A percentile compares a stretch with the other conserved stretches of the same genome.
Conservation (phyloP, 176 grass and related monocot species). For the Tuctoria greenei region DNA sequence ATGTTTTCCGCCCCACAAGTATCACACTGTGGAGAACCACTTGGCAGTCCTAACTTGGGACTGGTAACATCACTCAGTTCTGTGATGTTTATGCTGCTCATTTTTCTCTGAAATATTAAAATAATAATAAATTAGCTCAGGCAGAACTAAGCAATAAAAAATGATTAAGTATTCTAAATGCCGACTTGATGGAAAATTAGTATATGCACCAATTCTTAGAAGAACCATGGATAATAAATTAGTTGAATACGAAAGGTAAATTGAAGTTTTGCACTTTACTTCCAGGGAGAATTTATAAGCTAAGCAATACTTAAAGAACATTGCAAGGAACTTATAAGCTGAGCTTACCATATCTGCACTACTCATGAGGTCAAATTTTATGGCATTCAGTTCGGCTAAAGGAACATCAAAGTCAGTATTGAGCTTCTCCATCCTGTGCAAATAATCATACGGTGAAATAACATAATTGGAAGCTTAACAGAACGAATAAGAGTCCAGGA, state of each 20-base stretch:
- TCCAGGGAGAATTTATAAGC: not conserved
- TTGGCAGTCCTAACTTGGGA: slow-evolving; percentile 79
- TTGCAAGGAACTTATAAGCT: not conserved
- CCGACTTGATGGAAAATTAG: not conserved
- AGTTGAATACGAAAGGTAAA: not conserved
- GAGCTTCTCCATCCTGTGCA: slow-evolving; percentile 52
- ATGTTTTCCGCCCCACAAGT: slow-evolving; percentile 66
- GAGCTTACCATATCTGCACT: slow-evolving; percentile 73
- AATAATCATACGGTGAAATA: slow-evolving; percentile 18
- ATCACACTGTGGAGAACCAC: slow-evolving; percentile 51
- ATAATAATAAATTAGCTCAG: slow-evolving; percentile 8
- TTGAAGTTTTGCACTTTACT: not conserved
- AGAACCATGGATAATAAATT: not conserved
- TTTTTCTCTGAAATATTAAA: slow-evolving; percentile 63
- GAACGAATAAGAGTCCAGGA: slow-evolving; percentile 4
- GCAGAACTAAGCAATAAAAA: slow-evolving; percentile 9
- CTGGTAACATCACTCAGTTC: slow-evolving; percentile 73
- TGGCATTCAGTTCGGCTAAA: slow-evolving; percentile 43
- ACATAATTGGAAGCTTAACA: slow-evolving; percentile 29
- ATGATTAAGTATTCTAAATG: slow-evolving; percentile 24
- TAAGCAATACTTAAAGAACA: slow-evolving; percentile 3
- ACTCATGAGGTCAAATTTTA: slow-evolving; percentile 73
- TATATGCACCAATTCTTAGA: not conserved
- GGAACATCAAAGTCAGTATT: slow-evolving; percentile 39
- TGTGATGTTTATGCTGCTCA: slow-evolving; percentile 51